A percentile compares a stretch with the other conserved stretches of the same genome.
Evolutionary conservation across 495 filamentous ascomycete species (phyloP).

Genomic region (Aspergillus saccharolyticus): DNA sequence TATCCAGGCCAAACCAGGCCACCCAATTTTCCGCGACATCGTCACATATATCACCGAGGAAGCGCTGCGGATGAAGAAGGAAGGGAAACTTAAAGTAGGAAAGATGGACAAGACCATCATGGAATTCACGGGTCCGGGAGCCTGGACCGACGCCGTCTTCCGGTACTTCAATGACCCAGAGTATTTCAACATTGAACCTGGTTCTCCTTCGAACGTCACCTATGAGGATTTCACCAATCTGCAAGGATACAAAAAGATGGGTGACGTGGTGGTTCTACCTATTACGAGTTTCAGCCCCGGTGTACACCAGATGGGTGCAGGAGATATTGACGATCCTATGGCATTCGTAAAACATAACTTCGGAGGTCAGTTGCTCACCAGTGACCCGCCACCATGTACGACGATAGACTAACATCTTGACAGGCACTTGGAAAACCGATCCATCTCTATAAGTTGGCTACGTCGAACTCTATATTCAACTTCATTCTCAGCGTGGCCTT

Average conservation of each 20-base stretch:
- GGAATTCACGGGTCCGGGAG: conserved; percentile 90
- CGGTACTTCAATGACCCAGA: conserved; percentile 86
- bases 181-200: conserved; percentile 79
- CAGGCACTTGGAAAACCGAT: conserved; percentile 79
- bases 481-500: background rate
- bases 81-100: conserved; percentile 57
- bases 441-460: background rate
- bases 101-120: conserved; percentile 76
- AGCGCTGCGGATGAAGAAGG: conserved; percentile 68
- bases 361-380: conserved; percentile 58
- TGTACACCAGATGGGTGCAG: conserved; percentile 89
- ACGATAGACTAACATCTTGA: conserved; percentile 3
- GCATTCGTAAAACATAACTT: conserved; percentile 98
- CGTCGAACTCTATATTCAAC: background rate
- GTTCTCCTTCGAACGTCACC: conserved; percentile 62
- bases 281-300: conserved; percentile 98
- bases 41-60: conserved; percentile 80
- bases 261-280: conserved; percentile 87
- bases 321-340: conserved; percentile 87
- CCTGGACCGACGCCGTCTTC: conserved; percentile 94
- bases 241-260: conserved; percentile 73
- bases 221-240: conserved; percentile 89
- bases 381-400: background rate
- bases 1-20: conserved; percentile 90
- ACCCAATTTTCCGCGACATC: conserved; percentile 84